Conservation (phyloP, 257 asterid genomes). For the Nicotiana obtusifolia region DNA sequence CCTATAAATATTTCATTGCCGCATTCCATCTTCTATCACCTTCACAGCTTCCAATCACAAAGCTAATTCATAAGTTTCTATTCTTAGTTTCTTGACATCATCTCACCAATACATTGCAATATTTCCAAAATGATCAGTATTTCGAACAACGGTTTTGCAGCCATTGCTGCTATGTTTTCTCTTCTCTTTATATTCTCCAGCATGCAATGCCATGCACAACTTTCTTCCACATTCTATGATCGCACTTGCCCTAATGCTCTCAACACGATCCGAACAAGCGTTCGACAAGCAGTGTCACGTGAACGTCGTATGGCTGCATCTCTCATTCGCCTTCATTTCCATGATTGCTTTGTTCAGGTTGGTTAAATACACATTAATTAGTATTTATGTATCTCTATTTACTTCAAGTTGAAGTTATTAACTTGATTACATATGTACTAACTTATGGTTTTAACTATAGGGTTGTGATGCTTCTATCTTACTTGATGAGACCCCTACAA, state of each 20-base stretch:
- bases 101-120: not conserved
- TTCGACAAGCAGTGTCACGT: not conserved
- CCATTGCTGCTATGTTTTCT: not conserved
- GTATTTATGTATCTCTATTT: not conserved
- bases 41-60: not conserved
- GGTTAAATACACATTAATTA: not conserved
- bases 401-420: not conserved
- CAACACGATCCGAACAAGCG: not conserved
- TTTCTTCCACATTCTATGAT: not conserved
- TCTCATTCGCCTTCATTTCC: not conserved
- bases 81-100: not conserved
- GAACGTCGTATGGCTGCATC: slow-evolving; percentile 5
- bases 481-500: not conserved
- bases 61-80: not conserved
- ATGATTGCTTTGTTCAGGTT: slow-evolving; percentile 5
- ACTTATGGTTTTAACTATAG: not conserved
- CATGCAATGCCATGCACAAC: slow-evolving; percentile 5
- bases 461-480: slow-evolving; percentile 8
- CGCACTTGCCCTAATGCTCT: not conserved
- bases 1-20: not conserved
- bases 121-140: not conserved
- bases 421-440: not conserved
- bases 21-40: not conserved
- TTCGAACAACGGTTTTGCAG: not conserved
- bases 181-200: not conserved